These are phyloP conservation scores for Oryza punctata DNA, from an alignment of 176 grass and related monocot species.

Conservation along the genomic window DNA sequence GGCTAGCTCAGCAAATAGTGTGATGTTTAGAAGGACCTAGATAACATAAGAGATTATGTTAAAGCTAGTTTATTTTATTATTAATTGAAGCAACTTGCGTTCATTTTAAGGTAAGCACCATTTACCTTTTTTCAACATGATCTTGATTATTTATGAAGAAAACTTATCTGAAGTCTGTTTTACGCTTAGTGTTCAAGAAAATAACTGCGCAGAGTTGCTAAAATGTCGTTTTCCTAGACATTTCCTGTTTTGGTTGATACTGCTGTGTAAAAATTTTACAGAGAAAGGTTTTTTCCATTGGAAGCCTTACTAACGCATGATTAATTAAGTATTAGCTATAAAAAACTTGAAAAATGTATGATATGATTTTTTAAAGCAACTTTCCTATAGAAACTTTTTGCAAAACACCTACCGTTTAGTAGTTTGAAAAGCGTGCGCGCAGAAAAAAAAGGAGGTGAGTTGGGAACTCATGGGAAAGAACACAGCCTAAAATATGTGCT, in stretches of 20 bases:
- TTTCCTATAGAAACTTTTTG: no score
- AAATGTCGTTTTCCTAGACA: slow-evolving; percentile 27
- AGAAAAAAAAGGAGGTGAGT: no score
- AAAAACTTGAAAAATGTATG: no score
- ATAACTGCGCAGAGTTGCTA: neutral
- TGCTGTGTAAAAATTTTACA: neutral
- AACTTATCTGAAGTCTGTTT: slow-evolving; percentile 23
- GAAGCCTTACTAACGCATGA: slow-evolving; percentile 26
- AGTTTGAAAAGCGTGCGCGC: no score
- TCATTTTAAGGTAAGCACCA: slow-evolving; percentile 4
- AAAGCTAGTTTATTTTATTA: slow-evolving; percentile 30
- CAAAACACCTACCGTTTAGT: no score
- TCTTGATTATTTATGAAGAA: slow-evolving; percentile 18
- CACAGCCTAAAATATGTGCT: no score
- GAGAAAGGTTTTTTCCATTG: slow-evolving; percentile 3
- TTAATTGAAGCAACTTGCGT: slow-evolving; percentile 25
- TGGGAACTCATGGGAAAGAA: no score
- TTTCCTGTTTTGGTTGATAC: slow-evolving; percentile 8
- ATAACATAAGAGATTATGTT: neutral
- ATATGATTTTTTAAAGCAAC: no score
- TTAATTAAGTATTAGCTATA: no score
- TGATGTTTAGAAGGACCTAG: neutral
- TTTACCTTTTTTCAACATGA: slow-evolving; percentile 11
- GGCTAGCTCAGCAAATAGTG: neutral
- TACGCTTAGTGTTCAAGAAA: neutral